These are phyloP conservation scores for Phytopythium mirpurense DNA, from an alignment of 352 stramenopile genomes.

Conservation along the genomic window DNA sequence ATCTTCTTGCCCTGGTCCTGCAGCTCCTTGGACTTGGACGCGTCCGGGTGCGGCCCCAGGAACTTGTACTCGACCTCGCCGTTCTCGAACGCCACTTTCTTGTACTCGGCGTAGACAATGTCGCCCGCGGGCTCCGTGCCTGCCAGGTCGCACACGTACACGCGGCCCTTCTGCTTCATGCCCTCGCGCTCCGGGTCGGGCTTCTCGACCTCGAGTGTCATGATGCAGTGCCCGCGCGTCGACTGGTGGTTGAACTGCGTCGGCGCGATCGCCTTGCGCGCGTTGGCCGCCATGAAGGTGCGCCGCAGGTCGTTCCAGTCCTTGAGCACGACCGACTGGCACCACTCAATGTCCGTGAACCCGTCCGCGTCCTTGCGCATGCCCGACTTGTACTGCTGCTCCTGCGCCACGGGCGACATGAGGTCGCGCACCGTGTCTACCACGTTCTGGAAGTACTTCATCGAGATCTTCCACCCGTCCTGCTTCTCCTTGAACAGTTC, in stretches of 20 bases:
- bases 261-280: slow-evolving; percentile 90
- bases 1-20: slow-evolving; percentile 96
- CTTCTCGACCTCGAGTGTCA: slow-evolving; percentile 94
- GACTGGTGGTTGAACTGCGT: slow-evolving; percentile 95
- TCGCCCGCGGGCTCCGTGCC: slow-evolving; percentile 92
- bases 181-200: slow-evolving; percentile 85
- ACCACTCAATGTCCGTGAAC: slow-evolving; percentile 96
- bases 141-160: slow-evolving; percentile 93
- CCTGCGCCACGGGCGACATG: slow-evolving; percentile 90
- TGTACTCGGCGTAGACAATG: slow-evolving; percentile 93
- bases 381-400: slow-evolving; percentile 93
- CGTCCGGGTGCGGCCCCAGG: slow-evolving; percentile 83
- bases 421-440: slow-evolving; percentile 94
- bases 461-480: slow-evolving; percentile 95
- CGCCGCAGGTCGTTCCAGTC: slow-evolving; percentile 91
- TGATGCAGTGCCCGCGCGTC: slow-evolving; percentile 93
- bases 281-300: slow-evolving; percentile 90
- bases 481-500: slow-evolving; percentile 93
- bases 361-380: slow-evolving; percentile 93
- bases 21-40: slow-evolving; percentile 91
- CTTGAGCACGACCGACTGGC: slow-evolving; percentile 88
- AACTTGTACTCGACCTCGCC: slow-evolving; percentile 92
- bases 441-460: slow-evolving; percentile 98
- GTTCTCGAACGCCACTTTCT: slow-evolving; percentile 89
- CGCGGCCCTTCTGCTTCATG: slow-evolving; percentile 86